Conservation (phyloP, 345 rosid genomes). For the Boechera divaricarpa region DNA sequence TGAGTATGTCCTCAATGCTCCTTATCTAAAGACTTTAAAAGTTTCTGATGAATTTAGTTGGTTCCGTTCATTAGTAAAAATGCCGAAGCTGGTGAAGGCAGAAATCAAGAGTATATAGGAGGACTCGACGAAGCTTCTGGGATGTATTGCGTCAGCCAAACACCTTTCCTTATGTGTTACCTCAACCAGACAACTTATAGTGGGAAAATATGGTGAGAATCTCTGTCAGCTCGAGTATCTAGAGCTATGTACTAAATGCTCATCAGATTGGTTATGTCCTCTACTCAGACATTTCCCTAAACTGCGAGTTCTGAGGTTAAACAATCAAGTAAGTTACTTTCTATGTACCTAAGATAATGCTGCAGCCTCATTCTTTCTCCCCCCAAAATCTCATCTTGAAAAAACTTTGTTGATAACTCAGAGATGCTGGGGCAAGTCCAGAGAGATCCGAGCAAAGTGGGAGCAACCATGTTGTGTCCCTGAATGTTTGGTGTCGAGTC, state of each 20-base stretch:
- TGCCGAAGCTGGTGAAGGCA: constrained; percentile 13
- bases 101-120: neutral
- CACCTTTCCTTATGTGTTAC: neutral
- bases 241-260: neutral
- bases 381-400: neutral
- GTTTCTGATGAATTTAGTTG: neutral
- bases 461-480: neutral
- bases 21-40: constrained; percentile 15
- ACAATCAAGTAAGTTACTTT: constrained; percentile 1
- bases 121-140: neutral
- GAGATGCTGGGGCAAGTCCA: neutral
- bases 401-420: neutral
- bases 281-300: constrained; percentile 22
- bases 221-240: constrained; percentile 3
- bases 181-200: neutral
- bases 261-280: neutral
- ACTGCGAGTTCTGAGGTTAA: constrained; percentile 20
- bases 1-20: neutral
- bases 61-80: neutral
- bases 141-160: constrained; percentile 15
- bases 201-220: neutral
- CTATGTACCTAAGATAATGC: neutral
- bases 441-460: neutral
- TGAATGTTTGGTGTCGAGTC: constrained; percentile 11
- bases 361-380: neutral